Conservation (phyloP, 2,329 filamentous ascomycete genomes). For the Juglanconis sp. region DNA sequence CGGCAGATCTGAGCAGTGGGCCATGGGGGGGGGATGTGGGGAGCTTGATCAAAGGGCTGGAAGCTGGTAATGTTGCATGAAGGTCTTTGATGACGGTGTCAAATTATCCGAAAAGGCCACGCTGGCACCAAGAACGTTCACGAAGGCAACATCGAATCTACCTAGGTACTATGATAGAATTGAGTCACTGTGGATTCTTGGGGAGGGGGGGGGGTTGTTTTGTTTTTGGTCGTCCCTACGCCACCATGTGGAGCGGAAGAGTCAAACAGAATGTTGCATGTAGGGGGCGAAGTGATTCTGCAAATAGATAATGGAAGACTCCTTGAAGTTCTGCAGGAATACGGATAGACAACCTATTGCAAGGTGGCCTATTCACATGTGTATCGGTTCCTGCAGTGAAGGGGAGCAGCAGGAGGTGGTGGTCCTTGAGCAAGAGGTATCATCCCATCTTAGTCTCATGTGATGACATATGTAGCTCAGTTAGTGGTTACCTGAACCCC, state of each 20-base stretch:
- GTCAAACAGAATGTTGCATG: too few species aligned
- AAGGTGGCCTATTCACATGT: constrained; percentile 8
- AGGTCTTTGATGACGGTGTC: neutral
- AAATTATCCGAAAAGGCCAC: constrained; percentile 13
- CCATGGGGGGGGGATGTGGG: neutral
- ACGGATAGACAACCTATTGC: neutral
- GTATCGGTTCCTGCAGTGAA: neutral
- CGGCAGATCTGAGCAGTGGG: neutral
- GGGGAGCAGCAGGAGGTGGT: neutral
- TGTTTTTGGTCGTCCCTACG: too few species aligned
- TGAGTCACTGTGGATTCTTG: neutral
- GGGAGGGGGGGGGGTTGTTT: too few species aligned
- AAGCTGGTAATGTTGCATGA: neutral
- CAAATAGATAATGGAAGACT: too few species aligned
- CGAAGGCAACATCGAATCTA: neutral
- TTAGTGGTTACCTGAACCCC: neutral
- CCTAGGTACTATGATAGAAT: too few species aligned
- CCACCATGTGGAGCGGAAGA: too few species aligned
- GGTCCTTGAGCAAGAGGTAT: neutral
- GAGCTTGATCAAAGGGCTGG: constrained; percentile 1
- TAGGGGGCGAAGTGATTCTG: too few species aligned
- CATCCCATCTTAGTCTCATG: neutral
- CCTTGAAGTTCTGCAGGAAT: too few species aligned
- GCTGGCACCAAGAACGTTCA: constrained; percentile 5
- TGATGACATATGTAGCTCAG: neutral